phyloP scores from a whole-genome alignment of 768 basidiomycete species.

The Stropharia rugosoannulata region DNA sequence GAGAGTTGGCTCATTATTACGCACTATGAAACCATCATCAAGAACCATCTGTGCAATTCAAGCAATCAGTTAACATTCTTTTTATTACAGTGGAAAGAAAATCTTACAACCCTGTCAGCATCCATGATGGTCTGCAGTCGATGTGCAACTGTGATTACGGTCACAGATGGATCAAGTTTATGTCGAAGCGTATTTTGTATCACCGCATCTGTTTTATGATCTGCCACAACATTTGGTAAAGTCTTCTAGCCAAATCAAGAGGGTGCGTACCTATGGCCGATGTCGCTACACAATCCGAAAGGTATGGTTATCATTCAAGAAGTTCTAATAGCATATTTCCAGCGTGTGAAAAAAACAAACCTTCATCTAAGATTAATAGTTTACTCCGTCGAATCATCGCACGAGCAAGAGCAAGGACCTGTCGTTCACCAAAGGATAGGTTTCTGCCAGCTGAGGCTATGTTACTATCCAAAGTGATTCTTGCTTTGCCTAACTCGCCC shows the following conservation, averaged over 20 bases:
- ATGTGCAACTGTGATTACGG: conserved; percentile 68
- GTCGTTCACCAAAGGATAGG: conserved; percentile 73
- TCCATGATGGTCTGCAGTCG: conserved; percentile 66
- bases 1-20: background rate
- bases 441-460: conserved; percentile 58
- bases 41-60: conserved; percentile 1
- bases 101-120: conserved; percentile 49
- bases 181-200: conserved; percentile 69
- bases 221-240: background rate
- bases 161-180: conserved; percentile 58
- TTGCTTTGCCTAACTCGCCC: conserved; percentile 45
- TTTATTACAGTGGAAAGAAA: background rate
- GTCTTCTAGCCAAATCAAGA: background rate
- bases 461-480: conserved; percentile 43
- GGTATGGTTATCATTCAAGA: background rate
- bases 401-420: conserved; percentile 64
- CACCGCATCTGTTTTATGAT: conserved; percentile 61
- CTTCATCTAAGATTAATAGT: conserved; percentile 61
- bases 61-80: background rate
- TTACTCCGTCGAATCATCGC: conserved; percentile 56
- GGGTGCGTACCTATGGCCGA: conserved; percentile 40
- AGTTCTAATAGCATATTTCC: conserved; percentile 8
- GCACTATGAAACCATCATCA: conserved; percentile 3
- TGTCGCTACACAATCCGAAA: conserved; percentile 29
- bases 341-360: conserved; percentile 26